These are phyloP conservation scores for Warburgia ugandensis DNA, from an alignment of 164 flowering plant genomes.

Conservation along the genomic window DNA sequence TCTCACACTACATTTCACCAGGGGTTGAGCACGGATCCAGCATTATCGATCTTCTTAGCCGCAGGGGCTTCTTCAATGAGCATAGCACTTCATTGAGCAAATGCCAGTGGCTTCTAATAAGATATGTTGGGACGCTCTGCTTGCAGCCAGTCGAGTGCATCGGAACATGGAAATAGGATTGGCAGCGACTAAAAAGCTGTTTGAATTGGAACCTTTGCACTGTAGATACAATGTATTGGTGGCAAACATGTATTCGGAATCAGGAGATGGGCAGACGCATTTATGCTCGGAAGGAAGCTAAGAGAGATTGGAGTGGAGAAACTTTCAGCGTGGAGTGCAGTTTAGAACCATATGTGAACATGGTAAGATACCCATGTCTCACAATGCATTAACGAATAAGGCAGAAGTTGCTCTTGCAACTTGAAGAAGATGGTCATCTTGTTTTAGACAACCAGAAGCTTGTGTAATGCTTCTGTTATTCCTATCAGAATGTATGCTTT, in stretches of 20 bases:
- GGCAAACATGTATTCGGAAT: constrained; percentile 6
- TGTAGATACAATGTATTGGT: constrained; percentile 7
- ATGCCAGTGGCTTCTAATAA: not conserved
- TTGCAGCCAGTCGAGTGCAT: constrained; percentile 10
- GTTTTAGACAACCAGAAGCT: too few species aligned
- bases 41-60: constrained; percentile 10
- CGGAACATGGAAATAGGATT: constrained; percentile 3
- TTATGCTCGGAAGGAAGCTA: constrained; percentile 3
- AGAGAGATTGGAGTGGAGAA: constrained; percentile 4
- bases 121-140: constrained; percentile 10
- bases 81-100: constrained; percentile 6
- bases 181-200: constrained; percentile 10
- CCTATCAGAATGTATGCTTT: too few species aligned
- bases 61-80: constrained; percentile 3
- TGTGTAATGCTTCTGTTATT: too few species aligned
- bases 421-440: too few species aligned
- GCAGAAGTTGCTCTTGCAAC: too few species aligned
- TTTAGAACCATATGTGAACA: not conserved
- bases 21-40: constrained; percentile 2
- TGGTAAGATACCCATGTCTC: not conserved
- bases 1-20: not conserved
- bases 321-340: constrained; percentile 4
- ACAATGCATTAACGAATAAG: not conserved
- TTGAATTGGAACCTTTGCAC: constrained; percentile 8
- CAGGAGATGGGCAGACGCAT: constrained; percentile 10